Evolutionary conservation across 805 yeast genomes (phyloP).

Genomic region (Zygosaccharomyces rouxii): DNA sequence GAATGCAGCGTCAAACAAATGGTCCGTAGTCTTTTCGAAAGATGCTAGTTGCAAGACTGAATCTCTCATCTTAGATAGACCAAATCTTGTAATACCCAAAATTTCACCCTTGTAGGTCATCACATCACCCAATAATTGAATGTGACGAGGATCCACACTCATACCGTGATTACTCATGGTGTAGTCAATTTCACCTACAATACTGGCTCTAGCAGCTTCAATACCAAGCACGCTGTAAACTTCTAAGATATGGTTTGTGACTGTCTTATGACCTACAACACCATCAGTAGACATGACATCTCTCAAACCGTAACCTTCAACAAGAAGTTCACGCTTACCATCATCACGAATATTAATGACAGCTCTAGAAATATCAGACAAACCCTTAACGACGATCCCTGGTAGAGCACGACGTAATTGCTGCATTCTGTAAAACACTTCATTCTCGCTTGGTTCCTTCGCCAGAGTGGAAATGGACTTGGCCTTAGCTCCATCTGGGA

Average conservation of each 20-base stretch:
- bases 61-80: constrained; percentile 97
- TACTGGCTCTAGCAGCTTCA: constrained; percentile 94
- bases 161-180: constrained; percentile 99
- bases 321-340: constrained; percentile 82
- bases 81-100: constrained; percentile 95
- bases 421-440: constrained; percentile 84
- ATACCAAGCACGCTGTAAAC: constrained; percentile 88
- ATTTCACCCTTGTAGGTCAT: constrained; percentile 99
- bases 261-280: constrained; percentile 79
- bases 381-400: constrained; percentile 85
- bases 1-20: constrained; percentile 95
- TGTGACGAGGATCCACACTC: constrained; percentile 99
- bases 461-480: constrained; percentile 43
- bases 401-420: constrained; percentile 82
- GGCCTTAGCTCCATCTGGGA: constrained; percentile 40
- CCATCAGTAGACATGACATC: constrained; percentile 98
- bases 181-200: constrained; percentile 89
- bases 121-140: constrained; percentile 94
- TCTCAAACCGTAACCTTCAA: constrained; percentile 95
- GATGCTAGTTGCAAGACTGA: constrained; percentile 95
- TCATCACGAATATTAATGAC: constrained; percentile 90
- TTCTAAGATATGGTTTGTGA: constrained; percentile 89
- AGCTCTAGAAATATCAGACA: constrained; percentile 88
- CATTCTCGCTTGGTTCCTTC: constrained; percentile 39
- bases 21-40: constrained; percentile 97